Conservation (phyloP, 1,284 basidiomycete genomes). For the Polyporus tsugae region DNA sequence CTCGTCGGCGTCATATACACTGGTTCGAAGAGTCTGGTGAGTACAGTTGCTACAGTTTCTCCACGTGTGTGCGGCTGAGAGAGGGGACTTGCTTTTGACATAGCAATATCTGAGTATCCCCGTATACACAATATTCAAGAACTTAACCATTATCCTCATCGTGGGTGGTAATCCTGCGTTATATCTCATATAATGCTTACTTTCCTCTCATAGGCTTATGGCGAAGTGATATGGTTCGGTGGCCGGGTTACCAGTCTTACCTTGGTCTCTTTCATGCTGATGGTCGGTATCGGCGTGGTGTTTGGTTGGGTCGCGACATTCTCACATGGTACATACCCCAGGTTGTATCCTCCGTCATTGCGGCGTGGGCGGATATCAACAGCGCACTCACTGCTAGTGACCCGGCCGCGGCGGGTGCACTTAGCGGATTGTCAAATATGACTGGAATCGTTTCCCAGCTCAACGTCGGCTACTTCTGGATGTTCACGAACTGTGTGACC, state of each 20-base stretch:
- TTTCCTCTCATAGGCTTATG: conserved; percentile 78
- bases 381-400: conserved; percentile 55
- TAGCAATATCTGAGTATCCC: conserved; percentile 95
- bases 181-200: neutral
- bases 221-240: conserved; percentile 97
- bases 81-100: neutral
- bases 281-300: conserved; percentile 61
- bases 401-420: conserved; percentile 48
- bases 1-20: conserved; percentile 98
- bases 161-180: conserved; percentile 51
- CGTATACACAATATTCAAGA: conserved; percentile 99
- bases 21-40: conserved; percentile 94
- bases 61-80: neutral
- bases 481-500: conserved; percentile 91
- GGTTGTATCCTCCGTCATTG: conserved; percentile 94
- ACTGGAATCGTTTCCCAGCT: conserved; percentile 62
- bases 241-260: conserved; percentile 90
- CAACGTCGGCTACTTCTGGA: conserved; percentile 95
- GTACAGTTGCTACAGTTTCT: conserved; percentile 39
- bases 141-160: conserved; percentile 98
- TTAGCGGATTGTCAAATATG: conserved; percentile 53
- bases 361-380: conserved; percentile 93
- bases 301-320: neutral
- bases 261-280: conserved; percentile 90
- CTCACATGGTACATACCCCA: conserved; percentile 40